phyloP scores from a whole-genome alignment of 495 filamentous ascomycete genomes.

The Cetradonia linearis region DNA sequence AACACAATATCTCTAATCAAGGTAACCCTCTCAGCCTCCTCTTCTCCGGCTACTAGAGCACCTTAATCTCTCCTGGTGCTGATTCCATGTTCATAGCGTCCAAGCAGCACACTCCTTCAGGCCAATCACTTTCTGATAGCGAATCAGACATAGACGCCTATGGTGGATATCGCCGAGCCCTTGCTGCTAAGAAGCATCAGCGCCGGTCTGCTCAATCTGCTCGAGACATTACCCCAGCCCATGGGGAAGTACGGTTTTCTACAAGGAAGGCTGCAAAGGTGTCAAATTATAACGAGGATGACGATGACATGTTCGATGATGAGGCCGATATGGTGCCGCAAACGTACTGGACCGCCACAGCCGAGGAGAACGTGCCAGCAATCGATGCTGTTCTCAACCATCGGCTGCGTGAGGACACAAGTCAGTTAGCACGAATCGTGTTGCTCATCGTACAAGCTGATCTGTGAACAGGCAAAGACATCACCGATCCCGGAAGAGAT shows the following conservation, averaged over 20 bases:
- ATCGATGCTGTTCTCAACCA: conserved; percentile 88
- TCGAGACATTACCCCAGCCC: conserved; percentile 42
- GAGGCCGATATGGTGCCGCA: conserved; percentile 48
- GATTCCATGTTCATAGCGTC: conserved; percentile 1
- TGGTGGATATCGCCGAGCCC: conserved; percentile 52
- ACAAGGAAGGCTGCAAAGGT: conserved; percentile 77
- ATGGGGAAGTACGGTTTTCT: conserved; percentile 78
- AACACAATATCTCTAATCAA: conserved; percentile 31
- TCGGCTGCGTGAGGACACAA: conserved; percentile 57
- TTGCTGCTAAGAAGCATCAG: conserved; percentile 57
- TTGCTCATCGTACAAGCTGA: conserved; percentile 2
- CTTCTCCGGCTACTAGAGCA: background rate
- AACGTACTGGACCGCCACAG: conserved; percentile 51
- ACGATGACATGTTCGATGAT: conserved; percentile 65
- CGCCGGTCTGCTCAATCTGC: conserved; percentile 54
- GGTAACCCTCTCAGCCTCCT: conserved; percentile 13
- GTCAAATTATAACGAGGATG: conserved; percentile 81
- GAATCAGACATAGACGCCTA: conserved; percentile 61
- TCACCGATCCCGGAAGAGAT: conserved; percentile 49
- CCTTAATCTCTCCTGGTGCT: background rate
- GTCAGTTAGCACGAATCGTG: conserved; percentile 29
- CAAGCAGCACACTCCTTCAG: conserved; percentile 32
- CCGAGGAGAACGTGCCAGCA: conserved; percentile 60
- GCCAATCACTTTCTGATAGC: conserved; percentile 46
- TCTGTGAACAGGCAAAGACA: conserved; percentile 31